These are phyloP conservation scores for Melampsora americana DNA, from an alignment of 1,284 basidiomycete species.

Conservation along the genomic window DNA sequence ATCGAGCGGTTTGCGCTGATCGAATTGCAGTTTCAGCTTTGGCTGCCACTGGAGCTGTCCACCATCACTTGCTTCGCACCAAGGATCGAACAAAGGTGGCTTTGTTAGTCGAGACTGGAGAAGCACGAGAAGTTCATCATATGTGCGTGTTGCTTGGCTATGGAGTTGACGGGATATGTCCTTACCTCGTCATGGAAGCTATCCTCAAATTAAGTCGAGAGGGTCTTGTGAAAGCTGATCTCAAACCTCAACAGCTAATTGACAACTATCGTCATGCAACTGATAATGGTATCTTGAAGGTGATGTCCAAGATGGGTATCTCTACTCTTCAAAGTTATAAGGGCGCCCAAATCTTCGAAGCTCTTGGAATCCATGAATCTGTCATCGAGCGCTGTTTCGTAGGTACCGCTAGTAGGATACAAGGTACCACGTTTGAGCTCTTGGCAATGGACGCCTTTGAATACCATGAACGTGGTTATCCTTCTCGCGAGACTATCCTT, in stretches of 20 bases:
- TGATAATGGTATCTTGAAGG: conserved; percentile 90
- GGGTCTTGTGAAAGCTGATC: conserved; percentile 79
- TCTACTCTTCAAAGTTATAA: conserved; percentile 94
- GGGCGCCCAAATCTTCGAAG: conserved; percentile 94
- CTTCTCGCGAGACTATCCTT: conserved; percentile 67
- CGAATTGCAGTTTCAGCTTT: conserved; percentile 84
- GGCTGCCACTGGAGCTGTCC: conserved; percentile 84
- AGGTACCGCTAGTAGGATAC: conserved; percentile 88
- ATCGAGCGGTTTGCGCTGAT: conserved; percentile 69
- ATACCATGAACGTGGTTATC: conserved; percentile 89
- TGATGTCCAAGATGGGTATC: conserved; percentile 98
- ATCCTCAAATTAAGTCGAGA: conserved; percentile 85
- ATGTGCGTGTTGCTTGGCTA: conserved; percentile 89
- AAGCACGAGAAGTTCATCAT: conserved; percentile 92
- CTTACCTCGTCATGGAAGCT: conserved; percentile 87
- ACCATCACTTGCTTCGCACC: conserved; percentile 79
- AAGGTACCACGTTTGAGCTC: conserved; percentile 87
- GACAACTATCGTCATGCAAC: conserved; percentile 77
- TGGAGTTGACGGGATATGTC: conserved; percentile 92
- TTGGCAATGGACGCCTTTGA: conserved; percentile 94
- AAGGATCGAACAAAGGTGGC: conserved; percentile 91
- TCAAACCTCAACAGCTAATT: conserved; percentile 70
- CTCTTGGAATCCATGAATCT: conserved; percentile 81
- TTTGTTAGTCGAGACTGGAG: conserved; percentile 88
- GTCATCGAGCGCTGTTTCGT: conserved; percentile 86